These are phyloP conservation scores for Trichophyton simii DNA, from an alignment of 2,329 filamentous ascomycete genomes.

Conservation along the genomic window DNA sequence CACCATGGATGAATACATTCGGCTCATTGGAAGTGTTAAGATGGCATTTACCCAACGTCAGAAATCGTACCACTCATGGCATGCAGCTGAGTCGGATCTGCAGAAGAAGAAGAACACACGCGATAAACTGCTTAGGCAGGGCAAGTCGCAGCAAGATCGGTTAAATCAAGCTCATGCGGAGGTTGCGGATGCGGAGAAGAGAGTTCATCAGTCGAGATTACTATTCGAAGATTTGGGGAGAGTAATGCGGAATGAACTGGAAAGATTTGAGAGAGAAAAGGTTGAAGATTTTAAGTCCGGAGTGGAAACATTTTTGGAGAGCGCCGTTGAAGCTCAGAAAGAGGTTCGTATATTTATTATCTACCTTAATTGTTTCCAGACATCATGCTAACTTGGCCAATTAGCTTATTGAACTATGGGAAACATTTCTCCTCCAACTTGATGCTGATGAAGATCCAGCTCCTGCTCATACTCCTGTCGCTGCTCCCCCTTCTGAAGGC, in stretches of 20 bases:
- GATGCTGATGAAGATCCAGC: conserved; percentile 78
- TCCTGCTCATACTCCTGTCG: conserved; percentile 25
- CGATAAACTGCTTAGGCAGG: conserved; percentile 89
- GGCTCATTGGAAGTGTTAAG: conserved; percentile 89
- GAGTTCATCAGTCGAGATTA: conserved; percentile 76
- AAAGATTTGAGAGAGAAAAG: conserved; percentile 91
- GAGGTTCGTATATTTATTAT: conserved; percentile 50
- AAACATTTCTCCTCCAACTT: conserved; percentile 92
- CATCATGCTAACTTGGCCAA: background rate
- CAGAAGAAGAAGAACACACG: conserved; percentile 79
- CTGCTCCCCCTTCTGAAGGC: conserved; percentile 12
- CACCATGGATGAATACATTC: conserved; percentile 96
- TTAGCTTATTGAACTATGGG: conserved; percentile 78
- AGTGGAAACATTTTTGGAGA: conserved; percentile 93
- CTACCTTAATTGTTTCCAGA: background rate
- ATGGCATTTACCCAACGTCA: conserved; percentile 84
- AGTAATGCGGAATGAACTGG: conserved; percentile 79
- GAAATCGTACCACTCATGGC: conserved; percentile 92
- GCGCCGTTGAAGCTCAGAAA: conserved; percentile 94
- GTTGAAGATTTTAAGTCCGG: conserved; percentile 98
- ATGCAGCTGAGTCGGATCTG: conserved; percentile 75
- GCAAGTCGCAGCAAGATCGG: conserved; percentile 89
- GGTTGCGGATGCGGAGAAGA: conserved; percentile 86
- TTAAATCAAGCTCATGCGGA: conserved; percentile 86
- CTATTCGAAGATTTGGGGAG: conserved; percentile 96